Conservation (phyloP, 2,329 filamentous ascomycete species). For the Cladosporium sp. region DNA sequence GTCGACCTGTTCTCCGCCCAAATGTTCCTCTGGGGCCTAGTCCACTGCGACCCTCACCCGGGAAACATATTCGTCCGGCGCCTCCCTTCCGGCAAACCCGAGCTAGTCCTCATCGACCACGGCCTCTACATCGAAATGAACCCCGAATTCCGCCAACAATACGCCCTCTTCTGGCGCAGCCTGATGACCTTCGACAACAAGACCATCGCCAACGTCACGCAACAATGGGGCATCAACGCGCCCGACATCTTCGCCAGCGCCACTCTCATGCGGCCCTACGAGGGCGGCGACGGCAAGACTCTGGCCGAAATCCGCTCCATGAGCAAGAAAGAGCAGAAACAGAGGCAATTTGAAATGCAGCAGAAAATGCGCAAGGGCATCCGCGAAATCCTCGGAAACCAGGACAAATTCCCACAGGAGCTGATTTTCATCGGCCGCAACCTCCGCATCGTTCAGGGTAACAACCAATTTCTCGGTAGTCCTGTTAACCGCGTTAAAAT, state of each 20-base stretch:
- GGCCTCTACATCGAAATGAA: constrained; percentile 92
- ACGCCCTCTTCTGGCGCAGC: constrained; percentile 87
- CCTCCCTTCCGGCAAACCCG: constrained; percentile 71
- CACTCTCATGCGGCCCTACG: constrained; percentile 84
- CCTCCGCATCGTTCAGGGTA: constrained; percentile 86
- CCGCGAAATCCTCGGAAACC: constrained; percentile 76
- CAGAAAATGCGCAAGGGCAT: constrained; percentile 65
- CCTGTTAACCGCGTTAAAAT: constrained; percentile 91
- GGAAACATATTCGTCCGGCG: constrained; percentile 96
- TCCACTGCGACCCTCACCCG: constrained; percentile 95
- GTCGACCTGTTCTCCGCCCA: constrained; percentile 94
- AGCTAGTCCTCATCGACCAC: constrained; percentile 95
- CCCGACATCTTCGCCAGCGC: constrained; percentile 88
- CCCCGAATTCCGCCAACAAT: constrained; percentile 76
- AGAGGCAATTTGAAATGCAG: constrained; percentile 73
- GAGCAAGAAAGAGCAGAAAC: constrained; percentile 50
- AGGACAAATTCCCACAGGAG: constrained; percentile 83
- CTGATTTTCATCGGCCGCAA: constrained; percentile 90
- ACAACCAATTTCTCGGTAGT: constrained; percentile 84
- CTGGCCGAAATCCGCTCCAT: constrained; percentile 48
- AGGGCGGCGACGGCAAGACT: constrained; percentile 70
- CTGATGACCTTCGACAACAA: constrained; percentile 90
- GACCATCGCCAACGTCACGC: constrained; percentile 67
- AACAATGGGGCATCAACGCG: constrained; percentile 80
- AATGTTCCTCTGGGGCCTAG: constrained; percentile 94